phyloP scores from a whole-genome alignment of 306 rosid species.

The Rosa persica region DNA sequence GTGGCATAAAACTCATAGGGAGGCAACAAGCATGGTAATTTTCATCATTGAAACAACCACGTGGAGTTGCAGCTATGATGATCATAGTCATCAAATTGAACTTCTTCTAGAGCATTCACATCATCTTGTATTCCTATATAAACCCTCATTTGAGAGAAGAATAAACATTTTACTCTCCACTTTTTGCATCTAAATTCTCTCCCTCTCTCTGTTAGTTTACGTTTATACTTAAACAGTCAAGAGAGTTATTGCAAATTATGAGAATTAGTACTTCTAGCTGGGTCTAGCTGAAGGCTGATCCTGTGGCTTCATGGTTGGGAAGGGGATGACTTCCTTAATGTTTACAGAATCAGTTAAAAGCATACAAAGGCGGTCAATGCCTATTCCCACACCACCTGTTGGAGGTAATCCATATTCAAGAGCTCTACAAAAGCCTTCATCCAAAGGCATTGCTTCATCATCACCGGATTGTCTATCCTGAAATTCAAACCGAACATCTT shows the following conservation, averaged over 20 bases:
- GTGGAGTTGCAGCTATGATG: too few relatives aligned
- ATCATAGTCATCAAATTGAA: too few relatives aligned
- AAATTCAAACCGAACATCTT: slow-evolving; percentile 21
- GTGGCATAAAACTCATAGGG: too few relatives aligned
- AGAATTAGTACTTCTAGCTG: neutral
- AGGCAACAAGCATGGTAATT: too few relatives aligned
- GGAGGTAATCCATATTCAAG: slow-evolving; percentile 94
- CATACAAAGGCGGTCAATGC: slow-evolving; percentile 83
- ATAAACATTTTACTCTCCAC: too few relatives aligned
- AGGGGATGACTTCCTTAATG: slow-evolving; percentile 91
- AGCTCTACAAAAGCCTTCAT: slow-evolving; percentile 80
- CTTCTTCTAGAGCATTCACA: too few relatives aligned
- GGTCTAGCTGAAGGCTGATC: slow-evolving; percentile 44
- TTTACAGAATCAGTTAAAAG: slow-evolving; percentile 81
- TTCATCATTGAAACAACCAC: too few relatives aligned
- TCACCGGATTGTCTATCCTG: slow-evolving; percentile 94
- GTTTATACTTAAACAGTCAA: too few relatives aligned
- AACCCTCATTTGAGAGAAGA: too few relatives aligned
- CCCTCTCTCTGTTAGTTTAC: too few relatives aligned
- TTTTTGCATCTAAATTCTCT: too few relatives aligned
- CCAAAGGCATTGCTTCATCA: slow-evolving; percentile 92
- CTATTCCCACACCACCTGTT: slow-evolving; percentile 95
- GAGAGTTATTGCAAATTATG: neutral
- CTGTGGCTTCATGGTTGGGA: slow-evolving; percentile 94
- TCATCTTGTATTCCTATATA: too few relatives aligned